These are phyloP conservation scores for Conoideocrella luteorostrata DNA, from an alignment of 2,329 filamentous ascomycete genomes.

Conservation along the genomic window DNA sequence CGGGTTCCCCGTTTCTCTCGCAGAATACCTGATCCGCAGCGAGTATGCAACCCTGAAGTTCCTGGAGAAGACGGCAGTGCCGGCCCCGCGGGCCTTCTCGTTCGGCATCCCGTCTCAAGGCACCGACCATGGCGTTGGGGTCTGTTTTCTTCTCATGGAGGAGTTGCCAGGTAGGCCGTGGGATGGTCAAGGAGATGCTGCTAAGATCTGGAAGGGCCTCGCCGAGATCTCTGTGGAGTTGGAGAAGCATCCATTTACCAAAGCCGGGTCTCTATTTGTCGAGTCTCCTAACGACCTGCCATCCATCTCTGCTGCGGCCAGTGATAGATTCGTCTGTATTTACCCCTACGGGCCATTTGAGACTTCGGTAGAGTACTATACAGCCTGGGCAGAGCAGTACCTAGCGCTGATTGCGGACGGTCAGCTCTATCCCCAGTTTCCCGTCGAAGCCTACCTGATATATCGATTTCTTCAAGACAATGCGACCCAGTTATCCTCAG, in stretches of 20 bases:
- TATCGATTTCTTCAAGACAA: constrained; percentile 31
- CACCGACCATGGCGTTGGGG: constrained; percentile 18
- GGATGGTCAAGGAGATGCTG: constrained; percentile 6
- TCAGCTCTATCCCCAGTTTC: constrained; percentile 23
- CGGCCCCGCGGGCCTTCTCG: constrained; percentile 20
- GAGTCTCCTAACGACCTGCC: constrained; percentile 4
- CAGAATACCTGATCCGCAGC: constrained; percentile 22
- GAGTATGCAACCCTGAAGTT: constrained; percentile 27
- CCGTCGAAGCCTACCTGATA: constrained; percentile 25
- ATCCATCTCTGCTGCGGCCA: constrained; percentile 18
- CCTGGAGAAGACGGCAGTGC: constrained; percentile 23
- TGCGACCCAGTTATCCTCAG: constrained; percentile 1
- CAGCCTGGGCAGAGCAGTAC: constrained; percentile 17
- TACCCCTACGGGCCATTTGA: constrained; percentile 15
- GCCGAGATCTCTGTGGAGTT: constrained; percentile 22
- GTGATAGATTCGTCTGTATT: constrained; percentile 22
- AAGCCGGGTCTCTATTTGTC: constrained; percentile 18
- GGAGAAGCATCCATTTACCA: constrained; percentile 17
- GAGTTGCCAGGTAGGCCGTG: constrained; percentile 20
- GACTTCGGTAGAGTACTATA: constrained; percentile 15
- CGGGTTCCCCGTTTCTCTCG: constrained; percentile 13
- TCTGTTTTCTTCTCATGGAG: constrained; percentile 22
- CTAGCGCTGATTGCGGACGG: constrained; percentile 22
- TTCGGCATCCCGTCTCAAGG: constrained; percentile 16
- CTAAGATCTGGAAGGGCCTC: constrained; percentile 19